A percentile compares a stretch with the other conserved stretches of the same genome.
These are phyloP conservation scores for Elsinoe fawcettii DNA, from an alignment of 2,329 filamentous ascomycete genomes.

Conservation along the genomic window DNA sequence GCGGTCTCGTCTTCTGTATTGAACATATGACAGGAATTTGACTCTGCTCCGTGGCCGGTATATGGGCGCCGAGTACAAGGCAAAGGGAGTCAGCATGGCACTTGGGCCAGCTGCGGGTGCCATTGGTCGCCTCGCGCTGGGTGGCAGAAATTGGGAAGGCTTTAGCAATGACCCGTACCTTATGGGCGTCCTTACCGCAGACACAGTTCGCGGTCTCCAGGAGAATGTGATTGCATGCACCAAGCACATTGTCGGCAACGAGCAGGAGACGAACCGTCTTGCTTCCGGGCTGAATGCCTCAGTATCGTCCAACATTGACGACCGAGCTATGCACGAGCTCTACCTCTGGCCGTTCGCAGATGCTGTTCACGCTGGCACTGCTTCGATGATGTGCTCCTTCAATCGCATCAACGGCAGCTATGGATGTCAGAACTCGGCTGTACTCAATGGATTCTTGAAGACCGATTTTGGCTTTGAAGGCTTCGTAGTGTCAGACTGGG, in stretches of 20 bases:
- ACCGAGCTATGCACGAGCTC: constrained; percentile 23
- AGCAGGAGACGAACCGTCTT: constrained; percentile 26
- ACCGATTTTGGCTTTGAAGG: constrained; percentile 42
- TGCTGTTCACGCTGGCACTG: constrained; percentile 57
- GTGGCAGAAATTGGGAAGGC: constrained; percentile 29
- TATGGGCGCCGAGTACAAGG: constrained; percentile 30
- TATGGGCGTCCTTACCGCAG: constrained; percentile 24
- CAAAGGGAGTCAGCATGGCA: constrained; percentile 27
- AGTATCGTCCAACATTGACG: constrained; percentile 41
- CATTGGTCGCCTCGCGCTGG: constrained; percentile 26
- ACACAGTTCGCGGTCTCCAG: constrained; percentile 26
- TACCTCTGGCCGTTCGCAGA: constrained; percentile 54
- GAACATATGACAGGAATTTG: constrained; percentile 22
- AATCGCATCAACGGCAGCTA: constrained; percentile 64
- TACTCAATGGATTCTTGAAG: constrained; percentile 58
- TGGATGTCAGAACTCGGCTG: constrained; percentile 54
- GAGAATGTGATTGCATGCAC: constrained; percentile 35
- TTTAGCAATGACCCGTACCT: constrained; percentile 26
- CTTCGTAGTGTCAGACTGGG: constrained; percentile 22
- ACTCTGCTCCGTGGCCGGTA: constrained; percentile 28
- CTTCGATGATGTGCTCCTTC: constrained; percentile 65
- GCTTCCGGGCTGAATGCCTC: constrained; percentile 23
- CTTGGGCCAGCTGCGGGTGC: constrained; percentile 29
- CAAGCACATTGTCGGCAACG: constrained; percentile 28
- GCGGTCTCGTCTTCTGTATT: constrained; percentile 29